Conservation (phyloP, 305 asterid species). For the Euphrasia arctica region DNA sequence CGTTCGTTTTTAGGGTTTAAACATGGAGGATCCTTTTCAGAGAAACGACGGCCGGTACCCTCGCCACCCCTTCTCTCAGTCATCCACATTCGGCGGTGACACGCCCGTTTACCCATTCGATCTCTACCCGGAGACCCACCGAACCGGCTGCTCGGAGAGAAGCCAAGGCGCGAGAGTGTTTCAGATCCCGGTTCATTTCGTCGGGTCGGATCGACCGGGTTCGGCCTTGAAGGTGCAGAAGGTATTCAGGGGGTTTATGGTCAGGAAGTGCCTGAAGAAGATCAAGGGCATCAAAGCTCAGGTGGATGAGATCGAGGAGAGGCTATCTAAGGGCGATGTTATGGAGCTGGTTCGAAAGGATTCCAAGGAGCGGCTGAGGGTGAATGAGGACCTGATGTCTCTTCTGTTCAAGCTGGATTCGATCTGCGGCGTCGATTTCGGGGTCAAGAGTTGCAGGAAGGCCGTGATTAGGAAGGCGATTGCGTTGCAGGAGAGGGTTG, state of each 20-base stretch:
- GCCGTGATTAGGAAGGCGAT: slow-evolving; percentile 62
- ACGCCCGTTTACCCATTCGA: not conserved
- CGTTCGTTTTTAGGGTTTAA: too few species aligned
- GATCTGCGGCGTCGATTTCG: slow-evolving; percentile 51
- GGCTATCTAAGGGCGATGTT: slow-evolving; percentile 28
- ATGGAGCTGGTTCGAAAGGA: slow-evolving; percentile 41
- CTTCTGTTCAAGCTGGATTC: slow-evolving; percentile 67
- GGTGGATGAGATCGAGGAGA: slow-evolving; percentile 35
- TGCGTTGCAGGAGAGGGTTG: slow-evolving; percentile 67
- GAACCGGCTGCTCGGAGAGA: slow-evolving; percentile 24
- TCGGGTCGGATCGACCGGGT: slow-evolving; percentile 36
- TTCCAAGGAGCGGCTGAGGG: slow-evolving; percentile 53
- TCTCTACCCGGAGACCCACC: slow-evolving; percentile 2
- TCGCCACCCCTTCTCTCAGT: slow-evolving; percentile 10
- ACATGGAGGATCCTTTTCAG: slow-evolving; percentile 42
- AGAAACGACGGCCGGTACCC: slow-evolving; percentile 34
- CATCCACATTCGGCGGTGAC: slow-evolving; percentile 23
- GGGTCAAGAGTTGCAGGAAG: slow-evolving; percentile 63
- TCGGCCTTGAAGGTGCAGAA: slow-evolving; percentile 70
- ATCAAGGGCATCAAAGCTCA: slow-evolving; percentile 38
- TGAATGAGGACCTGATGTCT: slow-evolving; percentile 68
- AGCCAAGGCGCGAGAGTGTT: slow-evolving; percentile 33
- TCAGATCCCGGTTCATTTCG: slow-evolving; percentile 55
- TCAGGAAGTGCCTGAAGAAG: slow-evolving; percentile 54
- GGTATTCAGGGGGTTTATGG: slow-evolving; percentile 66